Conservation (phyloP, 441 rosid genomes). For the Adansonia grandidieri region DNA sequence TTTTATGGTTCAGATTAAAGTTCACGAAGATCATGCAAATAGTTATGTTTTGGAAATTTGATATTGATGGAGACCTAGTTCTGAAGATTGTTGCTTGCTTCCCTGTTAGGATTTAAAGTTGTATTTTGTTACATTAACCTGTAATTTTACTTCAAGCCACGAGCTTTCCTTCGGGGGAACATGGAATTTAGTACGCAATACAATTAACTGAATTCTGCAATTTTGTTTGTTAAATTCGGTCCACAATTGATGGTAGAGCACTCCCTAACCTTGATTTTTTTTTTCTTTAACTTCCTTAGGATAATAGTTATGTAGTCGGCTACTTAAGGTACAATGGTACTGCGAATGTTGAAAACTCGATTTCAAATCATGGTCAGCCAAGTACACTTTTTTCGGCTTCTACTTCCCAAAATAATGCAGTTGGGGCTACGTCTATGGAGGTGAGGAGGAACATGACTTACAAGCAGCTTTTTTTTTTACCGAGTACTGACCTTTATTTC, state of each 20-base stretch:
- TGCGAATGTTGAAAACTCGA: not conserved
- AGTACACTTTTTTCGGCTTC: not conserved
- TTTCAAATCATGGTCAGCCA: conserved; percentile 21
- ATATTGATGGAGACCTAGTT: not conserved
- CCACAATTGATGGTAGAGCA: not conserved
- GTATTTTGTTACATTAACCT: not conserved
- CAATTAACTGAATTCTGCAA: not conserved
- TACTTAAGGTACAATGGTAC: conserved; percentile 32
- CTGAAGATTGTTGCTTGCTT: conserved; percentile 15
- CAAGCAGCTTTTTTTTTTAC: not conserved
- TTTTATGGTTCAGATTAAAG: not conserved
- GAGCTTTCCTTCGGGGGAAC: not conserved
- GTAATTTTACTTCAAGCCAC: not conserved
- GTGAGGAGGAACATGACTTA: conserved; percentile 22
- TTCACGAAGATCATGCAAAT: not conserved
- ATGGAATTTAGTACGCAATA: not conserved
- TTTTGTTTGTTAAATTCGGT: not conserved
- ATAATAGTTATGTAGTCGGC: conserved; percentile 32
- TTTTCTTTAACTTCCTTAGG: conserved; percentile 32
- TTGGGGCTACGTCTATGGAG: conserved; percentile 1
- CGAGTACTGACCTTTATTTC: not conserved
- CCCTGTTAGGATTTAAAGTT: not conserved
- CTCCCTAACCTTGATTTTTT: not conserved
- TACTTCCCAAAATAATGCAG: not conserved
- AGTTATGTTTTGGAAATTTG: not conserved